These are phyloP conservation scores for Phytophthora chlamydospora DNA, from an alignment of 352 stramenopile genomes.

Conservation along the genomic window DNA sequence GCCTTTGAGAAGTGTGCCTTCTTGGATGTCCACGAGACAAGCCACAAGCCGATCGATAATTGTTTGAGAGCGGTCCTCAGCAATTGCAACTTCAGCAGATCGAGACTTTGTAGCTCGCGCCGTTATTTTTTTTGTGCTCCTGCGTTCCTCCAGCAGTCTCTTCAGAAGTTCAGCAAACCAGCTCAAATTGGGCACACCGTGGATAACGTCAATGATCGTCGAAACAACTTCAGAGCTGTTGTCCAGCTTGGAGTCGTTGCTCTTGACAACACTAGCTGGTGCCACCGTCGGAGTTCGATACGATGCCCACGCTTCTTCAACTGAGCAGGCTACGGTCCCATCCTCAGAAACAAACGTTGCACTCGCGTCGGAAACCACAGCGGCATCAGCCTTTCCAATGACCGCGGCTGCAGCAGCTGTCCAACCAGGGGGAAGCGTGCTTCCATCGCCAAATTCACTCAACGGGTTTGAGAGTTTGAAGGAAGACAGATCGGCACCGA, in stretches of 20 bases:
- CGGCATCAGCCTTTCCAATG: constrained; percentile 5
- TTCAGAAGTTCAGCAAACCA: constrained; percentile 81
- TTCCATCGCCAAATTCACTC: constrained; percentile 49
- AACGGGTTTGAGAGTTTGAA: constrained; percentile 41
- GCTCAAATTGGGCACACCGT: constrained; percentile 67
- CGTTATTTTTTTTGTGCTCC: constrained; percentile 16
- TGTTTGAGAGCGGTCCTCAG: constrained; percentile 56
- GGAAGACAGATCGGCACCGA: constrained; percentile 63
- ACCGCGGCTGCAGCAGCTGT: constrained; percentile 20
- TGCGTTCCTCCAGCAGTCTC: constrained; percentile 51
- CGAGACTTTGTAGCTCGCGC: constrained; percentile 47
- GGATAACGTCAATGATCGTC: constrained; percentile 82
- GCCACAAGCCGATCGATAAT: constrained; percentile 74
- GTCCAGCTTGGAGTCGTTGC: constrained; percentile 64
- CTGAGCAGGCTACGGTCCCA: constrained; percentile 47
- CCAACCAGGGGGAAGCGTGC: constrained; percentile 63
- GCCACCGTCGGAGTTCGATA: constrained; percentile 61
- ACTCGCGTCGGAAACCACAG: constrained; percentile 2
- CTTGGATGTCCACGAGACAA: constrained; percentile 74
- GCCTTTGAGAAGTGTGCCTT: constrained; percentile 58
- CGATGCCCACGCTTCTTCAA: constrained; percentile 67
- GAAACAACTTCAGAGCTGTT: constrained; percentile 61
- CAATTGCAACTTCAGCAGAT: constrained; percentile 53
- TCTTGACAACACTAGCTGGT: constrained; percentile 71
- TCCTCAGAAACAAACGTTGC: constrained; percentile 66